Percentiles rank a stretch among this genome's conserved stretches.
phyloP scores from a whole-genome alignment of 768 basidiomycete species.

The Mycena haematopus region DNA sequence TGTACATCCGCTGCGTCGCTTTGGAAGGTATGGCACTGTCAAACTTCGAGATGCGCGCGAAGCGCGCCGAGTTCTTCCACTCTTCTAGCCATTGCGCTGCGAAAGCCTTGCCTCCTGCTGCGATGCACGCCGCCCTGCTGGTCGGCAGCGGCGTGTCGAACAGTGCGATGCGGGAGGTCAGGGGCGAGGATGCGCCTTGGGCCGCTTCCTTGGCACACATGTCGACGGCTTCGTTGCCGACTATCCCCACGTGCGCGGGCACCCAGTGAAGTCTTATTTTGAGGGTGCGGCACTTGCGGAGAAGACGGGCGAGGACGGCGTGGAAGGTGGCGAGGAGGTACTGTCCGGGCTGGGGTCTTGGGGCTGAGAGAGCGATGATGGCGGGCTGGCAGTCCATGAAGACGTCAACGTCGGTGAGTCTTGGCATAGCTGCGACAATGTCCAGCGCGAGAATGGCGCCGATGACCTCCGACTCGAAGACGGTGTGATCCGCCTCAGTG shows the following conservation, averaged over 20 bases:
- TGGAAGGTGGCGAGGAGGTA: conserved; percentile 1
- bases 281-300: neutral
- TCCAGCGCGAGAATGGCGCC: conserved; percentile 7
- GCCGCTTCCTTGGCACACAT: neutral
- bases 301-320: neutral
- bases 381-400: neutral
- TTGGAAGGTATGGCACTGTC: neutral
- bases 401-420: neutral
- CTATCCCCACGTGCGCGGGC: neutral
- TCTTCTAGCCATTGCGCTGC: neutral
- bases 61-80: neutral
- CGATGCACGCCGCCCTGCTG: neutral
- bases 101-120: neutral
- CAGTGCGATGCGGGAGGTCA: neutral
- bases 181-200: neutral
- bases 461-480: conserved; percentile 1
- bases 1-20: neutral
- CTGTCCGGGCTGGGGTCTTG: neutral
- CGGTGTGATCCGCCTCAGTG: neutral
- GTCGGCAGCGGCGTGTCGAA: neutral
- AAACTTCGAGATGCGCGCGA: neutral
- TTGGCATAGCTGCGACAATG: neutral
- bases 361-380: neutral
- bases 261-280: neutral
- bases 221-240: neutral